phyloP scores from a whole-genome alignment of 345 rosid genomes.

The Gossypium arboreum region DNA sequence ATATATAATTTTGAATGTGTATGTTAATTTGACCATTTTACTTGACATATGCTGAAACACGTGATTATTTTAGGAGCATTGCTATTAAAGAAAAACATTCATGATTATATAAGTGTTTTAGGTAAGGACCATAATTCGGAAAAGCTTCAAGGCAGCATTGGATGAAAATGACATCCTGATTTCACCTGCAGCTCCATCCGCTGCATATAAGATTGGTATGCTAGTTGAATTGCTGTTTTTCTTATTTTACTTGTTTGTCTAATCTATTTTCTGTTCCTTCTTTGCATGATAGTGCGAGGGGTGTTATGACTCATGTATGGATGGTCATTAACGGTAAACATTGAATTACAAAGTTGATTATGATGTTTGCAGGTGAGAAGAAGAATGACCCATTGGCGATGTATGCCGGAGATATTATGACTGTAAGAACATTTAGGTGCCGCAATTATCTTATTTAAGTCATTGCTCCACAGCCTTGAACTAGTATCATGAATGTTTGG shows the following conservation, averaged over 20 bases:
- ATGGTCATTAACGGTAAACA: background rate
- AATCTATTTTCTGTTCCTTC: background rate
- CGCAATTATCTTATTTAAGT: background rate
- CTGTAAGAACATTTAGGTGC: constrained; percentile 42
- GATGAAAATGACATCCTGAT: constrained; percentile 75
- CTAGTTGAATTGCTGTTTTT: background rate
- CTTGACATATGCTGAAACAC: background rate
- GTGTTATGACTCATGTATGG: background rate
- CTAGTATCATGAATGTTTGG: background rate
- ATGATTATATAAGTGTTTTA: constrained; percentile 32
- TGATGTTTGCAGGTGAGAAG: constrained; percentile 63
- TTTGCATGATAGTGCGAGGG: background rate
- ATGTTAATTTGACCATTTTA: background rate
- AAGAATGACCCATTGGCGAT: constrained; percentile 84
- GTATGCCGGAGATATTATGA: constrained; percentile 96
- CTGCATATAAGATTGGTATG: constrained; percentile 84
- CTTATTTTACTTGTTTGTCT: background rate
- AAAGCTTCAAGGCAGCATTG: constrained; percentile 66
- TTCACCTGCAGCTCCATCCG: constrained; percentile 90
- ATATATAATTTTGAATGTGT: background rate
- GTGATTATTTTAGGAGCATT: background rate
- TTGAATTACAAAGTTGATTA: background rate
- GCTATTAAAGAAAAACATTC: constrained; percentile 23
- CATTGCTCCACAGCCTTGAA: background rate
- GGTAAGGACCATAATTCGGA: constrained; percentile 76